Base-by-base conservation (phyloP, 305 asterid genomes). In the Ajuga reptans region DNA sequence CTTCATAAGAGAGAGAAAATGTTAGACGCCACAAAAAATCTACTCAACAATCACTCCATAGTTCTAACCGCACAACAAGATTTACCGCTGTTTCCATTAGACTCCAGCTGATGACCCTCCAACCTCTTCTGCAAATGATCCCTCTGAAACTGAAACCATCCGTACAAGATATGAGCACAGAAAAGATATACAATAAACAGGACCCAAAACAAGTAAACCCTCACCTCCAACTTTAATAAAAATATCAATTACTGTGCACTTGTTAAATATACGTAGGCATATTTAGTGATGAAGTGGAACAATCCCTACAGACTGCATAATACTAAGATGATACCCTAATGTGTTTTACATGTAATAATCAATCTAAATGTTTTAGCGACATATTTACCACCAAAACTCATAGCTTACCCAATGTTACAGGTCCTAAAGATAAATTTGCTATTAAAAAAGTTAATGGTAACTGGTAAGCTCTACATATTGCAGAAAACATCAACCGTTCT, bases 61-160 rank as follows among this genome's bases (percentile, higher is more conserved):
- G 60, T 39, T 68, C 41, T 47, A 55, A 43, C 18, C 17, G 59
- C 27, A 60, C 34, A 57, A 61, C 39, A 79, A 70, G 57, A 41
- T 64, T 76, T 87, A 92, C 96, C 92, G 47, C 79, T 84, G 83
- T 82, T 80, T 64, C 96, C 90, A 78, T 92, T 87, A 18, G 94
- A 81, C 74, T 92, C 97, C 71, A 86, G 67, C 59, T 84, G 96
- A 78, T 75, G 85, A 77, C 78, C 27, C 27, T 21, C 27, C 27
- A 21, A 21, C 27, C 27, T 78, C 87, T 80, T 92, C 81, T 81
- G 87, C 61, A 80, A 76, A 58, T 73, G 77, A 77, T 85, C 91
- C 84, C 92, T 78, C 87, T 90, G 91, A 81, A 84, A 83, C 79
- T 57, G 81, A 69, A 72, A 21, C 27, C 1, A 21, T 21, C 27